These are phyloP conservation scores for Typha latifolia DNA, from an alignment of 176 grass and related monocot genomes.

Conservation along the genomic window DNA sequence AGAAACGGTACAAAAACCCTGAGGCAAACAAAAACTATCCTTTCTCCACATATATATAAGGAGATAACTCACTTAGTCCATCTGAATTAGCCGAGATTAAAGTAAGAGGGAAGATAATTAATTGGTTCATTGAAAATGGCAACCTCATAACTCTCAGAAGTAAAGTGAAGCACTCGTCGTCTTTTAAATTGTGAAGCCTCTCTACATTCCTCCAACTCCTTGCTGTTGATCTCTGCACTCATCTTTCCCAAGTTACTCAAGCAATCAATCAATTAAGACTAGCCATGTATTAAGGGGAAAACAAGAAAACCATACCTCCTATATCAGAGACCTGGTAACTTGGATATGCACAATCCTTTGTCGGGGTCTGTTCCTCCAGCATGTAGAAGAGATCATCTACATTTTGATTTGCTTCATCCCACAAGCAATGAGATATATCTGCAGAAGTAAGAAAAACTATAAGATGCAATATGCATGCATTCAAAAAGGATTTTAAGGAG, in stretches of 20 bases:
- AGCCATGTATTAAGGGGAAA: not conserved
- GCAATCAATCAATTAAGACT: slow-evolving; percentile 7
- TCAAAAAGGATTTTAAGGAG: not conserved
- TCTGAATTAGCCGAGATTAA: not conserved
- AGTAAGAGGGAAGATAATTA: not conserved
- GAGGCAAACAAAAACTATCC: not conserved
- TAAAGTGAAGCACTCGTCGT: slow-evolving; percentile 86
- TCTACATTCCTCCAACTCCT: slow-evolving; percentile 53
- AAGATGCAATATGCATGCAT: not conserved
- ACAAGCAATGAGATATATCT: slow-evolving; percentile 48
- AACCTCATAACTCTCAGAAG: slow-evolving; percentile 50
- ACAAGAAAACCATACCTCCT: slow-evolving; percentile 37
- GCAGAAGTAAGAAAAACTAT: slow-evolving; percentile 16
- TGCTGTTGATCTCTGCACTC: slow-evolving; percentile 39
- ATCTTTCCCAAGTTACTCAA: slow-evolving; percentile 11
- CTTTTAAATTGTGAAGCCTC: slow-evolving; percentile 76
- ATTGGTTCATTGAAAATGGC: not conserved
- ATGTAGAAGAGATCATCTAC: slow-evolving; percentile 45
- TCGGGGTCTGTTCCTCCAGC: slow-evolving; percentile 81
- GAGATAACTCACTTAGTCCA: too few relatives aligned
- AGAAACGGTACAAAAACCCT: not conserved
- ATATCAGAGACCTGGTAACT: slow-evolving; percentile 44
- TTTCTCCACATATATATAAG: too few relatives aligned
- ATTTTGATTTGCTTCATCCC: slow-evolving; percentile 41
- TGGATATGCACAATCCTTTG: slow-evolving; percentile 80